These are phyloP conservation scores for Colletotrichum sp. DNA, from an alignment of 2,329 filamentous ascomycete species.

Conservation along the genomic window DNA sequence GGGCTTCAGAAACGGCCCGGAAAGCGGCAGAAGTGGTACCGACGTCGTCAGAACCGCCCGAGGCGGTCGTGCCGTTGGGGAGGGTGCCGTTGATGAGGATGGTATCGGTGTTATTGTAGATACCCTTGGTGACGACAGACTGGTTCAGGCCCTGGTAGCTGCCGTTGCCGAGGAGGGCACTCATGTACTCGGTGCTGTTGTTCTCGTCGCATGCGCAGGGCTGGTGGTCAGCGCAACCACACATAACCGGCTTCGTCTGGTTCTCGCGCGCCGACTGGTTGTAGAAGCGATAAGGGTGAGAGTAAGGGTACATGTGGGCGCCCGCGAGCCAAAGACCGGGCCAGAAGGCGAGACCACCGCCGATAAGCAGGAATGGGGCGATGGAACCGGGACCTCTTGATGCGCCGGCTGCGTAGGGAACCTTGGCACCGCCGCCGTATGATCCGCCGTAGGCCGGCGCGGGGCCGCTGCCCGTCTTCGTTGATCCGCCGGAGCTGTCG, in stretches of 20 bases:
- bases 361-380: conserved; percentile 55
- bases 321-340: conserved; percentile 65
- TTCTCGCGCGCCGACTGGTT: conserved; percentile 52
- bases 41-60: conserved; percentile 35
- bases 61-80: conserved; percentile 67
- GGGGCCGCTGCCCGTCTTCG: conserved; percentile 62
- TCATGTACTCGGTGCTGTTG: conserved; percentile 53
- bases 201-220: conserved; percentile 58
- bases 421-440: conserved; percentile 69
- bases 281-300: conserved; percentile 59
- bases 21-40: conserved; percentile 38
- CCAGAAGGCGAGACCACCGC: conserved; percentile 60
- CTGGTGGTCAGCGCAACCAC: conserved; percentile 60
- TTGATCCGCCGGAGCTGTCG: conserved; percentile 52
- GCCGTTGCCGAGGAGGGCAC: conserved; percentile 69
- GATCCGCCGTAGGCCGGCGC: conserved; percentile 64
- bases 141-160: conserved; percentile 57
- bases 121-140: conserved; percentile 63
- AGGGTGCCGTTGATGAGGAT: conserved; percentile 80
- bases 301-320: conserved; percentile 59
- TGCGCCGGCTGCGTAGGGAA: conserved; percentile 64
- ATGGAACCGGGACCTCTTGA: conserved; percentile 27
- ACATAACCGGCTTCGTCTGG: conserved; percentile 65
- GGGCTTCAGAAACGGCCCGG: conserved; percentile 36
- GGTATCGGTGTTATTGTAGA: conserved; percentile 55